Base-by-base conservation (phyloP, 2,329 filamentous ascomycete genomes). In the Fusarium pseudoanthophilum region DNA sequence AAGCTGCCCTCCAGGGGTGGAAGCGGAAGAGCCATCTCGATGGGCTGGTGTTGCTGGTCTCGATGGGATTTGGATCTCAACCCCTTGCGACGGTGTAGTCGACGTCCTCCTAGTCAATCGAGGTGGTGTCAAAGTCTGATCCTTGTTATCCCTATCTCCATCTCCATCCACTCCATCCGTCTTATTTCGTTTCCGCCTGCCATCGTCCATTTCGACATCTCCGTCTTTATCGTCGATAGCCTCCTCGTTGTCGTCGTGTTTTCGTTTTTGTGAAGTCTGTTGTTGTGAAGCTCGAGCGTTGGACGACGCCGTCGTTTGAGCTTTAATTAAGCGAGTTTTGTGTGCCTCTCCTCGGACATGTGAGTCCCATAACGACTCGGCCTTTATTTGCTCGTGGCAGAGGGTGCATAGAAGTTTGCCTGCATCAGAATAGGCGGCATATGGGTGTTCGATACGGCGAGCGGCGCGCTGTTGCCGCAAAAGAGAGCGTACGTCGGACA, bases 401-500 rank as follows among this genome's bases (percentile, higher is more conserved):
- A 92, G 82, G 68, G 87, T 88, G 83, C 92, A 95, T 34, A 90
- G 83, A 2, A 94, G 87, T 77, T 90, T 91, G 69, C 92, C 92
- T 20, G 89, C 85, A 71, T 90, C 87, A 10, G 91, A 90, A 83
- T 94, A 94, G 60, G 87, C 84, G 46, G 92, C 91, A 76, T 92
- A 86, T 8, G 92, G 89, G 76, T 94, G 91, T 58, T 91, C 87
- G 77, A 95, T 91, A 73, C 92, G 90, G 64, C 94, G 91, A 70
- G 92, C 89, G 63, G 91, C 90, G 74, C 93, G 91, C 82, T 95
- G 92, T 78, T 91, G 92, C 76, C 93, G 92, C 65, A 97, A 88
- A 55, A 97, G 89, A 40, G 93, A 89, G 77, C 94, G 92, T 32
- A 94, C 92, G 82, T 97, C 93, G 75, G 93, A 87, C 93, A 96